Percentiles rank a stretch among this genome's conserved stretches.
Conservation (phyloP, 75 land plant genomes). For the Pinus albicaulis region DNA sequence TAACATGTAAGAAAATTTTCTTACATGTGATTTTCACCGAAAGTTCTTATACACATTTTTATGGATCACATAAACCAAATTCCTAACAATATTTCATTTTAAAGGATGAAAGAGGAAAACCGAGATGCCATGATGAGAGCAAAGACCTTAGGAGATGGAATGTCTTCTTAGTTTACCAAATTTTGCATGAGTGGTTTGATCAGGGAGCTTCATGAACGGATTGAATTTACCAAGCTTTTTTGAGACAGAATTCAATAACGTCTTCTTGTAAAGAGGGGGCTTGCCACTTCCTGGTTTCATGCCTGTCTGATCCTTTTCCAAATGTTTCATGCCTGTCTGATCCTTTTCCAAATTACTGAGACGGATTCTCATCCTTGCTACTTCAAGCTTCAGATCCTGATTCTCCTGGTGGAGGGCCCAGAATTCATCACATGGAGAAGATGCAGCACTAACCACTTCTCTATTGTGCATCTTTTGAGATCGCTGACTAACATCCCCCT, state of each 20-base stretch:
- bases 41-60: no score
- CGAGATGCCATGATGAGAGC: not conserved
- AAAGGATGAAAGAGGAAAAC: not conserved
- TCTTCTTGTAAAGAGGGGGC: conserved; percentile 57
- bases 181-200: conserved; percentile 21
- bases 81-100: not conserved
- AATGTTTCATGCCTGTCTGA: conserved; percentile 13
- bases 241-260: conserved; percentile 69
- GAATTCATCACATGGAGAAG: conserved; percentile 38
- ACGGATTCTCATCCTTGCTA: conserved; percentile 73
- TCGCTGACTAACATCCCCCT: conserved; percentile 21
- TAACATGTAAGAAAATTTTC: no score
- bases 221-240: conserved; percentile 66
- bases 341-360: conserved; percentile 70
- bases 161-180: conserved; percentile 48
- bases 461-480: conserved; percentile 9
- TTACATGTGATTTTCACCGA: no score
- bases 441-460: not conserved
- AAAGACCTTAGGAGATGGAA: conserved; percentile 53
- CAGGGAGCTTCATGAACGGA: conserved; percentile 28
- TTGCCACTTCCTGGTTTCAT: conserved; percentile 17
- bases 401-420: conserved; percentile 64
- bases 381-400: conserved; percentile 69
- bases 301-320: conserved; percentile 42
- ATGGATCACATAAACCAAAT: no score